phyloP scores from a whole-genome alignment of 1,284 basidiomycete species.

The Jaminaea rosea region DNA sequence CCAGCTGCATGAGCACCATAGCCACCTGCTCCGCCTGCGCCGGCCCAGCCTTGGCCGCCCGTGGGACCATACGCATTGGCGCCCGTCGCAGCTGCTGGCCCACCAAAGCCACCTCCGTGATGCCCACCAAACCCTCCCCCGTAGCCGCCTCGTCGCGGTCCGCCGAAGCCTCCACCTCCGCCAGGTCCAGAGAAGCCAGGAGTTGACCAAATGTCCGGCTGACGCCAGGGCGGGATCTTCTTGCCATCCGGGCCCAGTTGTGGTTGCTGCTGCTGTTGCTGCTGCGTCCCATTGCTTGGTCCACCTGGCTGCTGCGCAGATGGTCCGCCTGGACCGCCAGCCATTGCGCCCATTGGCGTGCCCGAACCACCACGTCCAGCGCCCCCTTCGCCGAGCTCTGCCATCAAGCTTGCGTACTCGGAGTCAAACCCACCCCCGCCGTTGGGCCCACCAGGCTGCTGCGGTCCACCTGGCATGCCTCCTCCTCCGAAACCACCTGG shows the following conservation, averaged over 20 bases:
- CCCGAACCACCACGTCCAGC: constrained; percentile 47
- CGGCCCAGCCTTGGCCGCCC: neutral
- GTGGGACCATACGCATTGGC: neutral
- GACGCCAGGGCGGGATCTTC: constrained; percentile 46
- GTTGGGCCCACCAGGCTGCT: constrained; percentile 46
- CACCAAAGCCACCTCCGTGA: neutral
- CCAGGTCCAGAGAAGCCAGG: constrained; percentile 21
- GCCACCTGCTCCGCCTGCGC: neutral
- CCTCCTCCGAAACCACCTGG: constrained; percentile 44
- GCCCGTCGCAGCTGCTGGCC: neutral
- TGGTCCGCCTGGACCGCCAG: constrained; percentile 9
- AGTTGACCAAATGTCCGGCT: constrained; percentile 40
- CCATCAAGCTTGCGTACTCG: constrained; percentile 95
- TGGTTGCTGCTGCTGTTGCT: neutral
- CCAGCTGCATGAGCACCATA: constrained; percentile 5
- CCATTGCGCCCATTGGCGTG: neutral
- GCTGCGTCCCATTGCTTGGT: neutral
- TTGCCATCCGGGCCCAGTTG: constrained; percentile 33
- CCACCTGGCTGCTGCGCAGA: constrained; percentile 10
- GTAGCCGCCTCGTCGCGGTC: neutral
- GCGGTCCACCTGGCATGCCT: constrained; percentile 11
- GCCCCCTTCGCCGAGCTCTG: constrained; percentile 83
- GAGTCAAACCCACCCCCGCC: constrained; percentile 66
- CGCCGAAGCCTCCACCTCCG: constrained; percentile 2
- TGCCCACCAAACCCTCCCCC: constrained; percentile 1